Evolutionary conservation across 108 stramenopile species (phyloP), one percentile per base, ranked within the genome.

Genomic region (Conticribra weissflogii): DNA sequence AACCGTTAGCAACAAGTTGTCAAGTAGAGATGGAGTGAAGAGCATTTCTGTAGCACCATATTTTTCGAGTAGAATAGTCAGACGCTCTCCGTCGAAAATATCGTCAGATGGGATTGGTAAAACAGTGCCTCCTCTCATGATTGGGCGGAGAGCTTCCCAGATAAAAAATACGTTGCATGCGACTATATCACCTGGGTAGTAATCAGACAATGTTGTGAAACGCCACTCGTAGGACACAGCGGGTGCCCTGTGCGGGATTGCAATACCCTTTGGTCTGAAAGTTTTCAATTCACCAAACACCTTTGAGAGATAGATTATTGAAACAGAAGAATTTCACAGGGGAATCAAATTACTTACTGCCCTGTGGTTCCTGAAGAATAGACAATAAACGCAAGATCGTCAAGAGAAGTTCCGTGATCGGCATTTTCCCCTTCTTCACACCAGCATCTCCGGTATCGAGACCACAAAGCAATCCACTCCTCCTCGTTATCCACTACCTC

Each of bases 101-200:
- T 83, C 81, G 32, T 87, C 81, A 32, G 85, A 85, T 15, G 92
- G 92, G 49, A 93, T 86, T 71, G 85, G 68, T 27, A 88, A 63
- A 15, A 86, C 74, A 24, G 83, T 73, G 9, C 72, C 83, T 21
- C 92, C 92, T 5, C 76, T 65, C 54, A 86, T 72, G 18, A 93
- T 54, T 0, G 92, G 88, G 34, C 92, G 79, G 16, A 88, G 41
- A 54, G 81, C 62, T 73, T 93, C 92, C 92, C 92, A 93, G 5
- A 89, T 89, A 70, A 93, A 93, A 68, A 93, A 93, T 18, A 93
- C 89, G 33, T 87, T 87, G 68, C 85, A 87, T 2, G 85, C 90
- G 55, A 87, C 83, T 30, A 74, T 36, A 62, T 86, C 71, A 46
- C 74, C 83, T 59, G 69, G 28, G 30, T 53, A 7, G 68, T 74